Conservation (phyloP, 345 rosid genomes). For the Gossypium raimondii region DNA sequence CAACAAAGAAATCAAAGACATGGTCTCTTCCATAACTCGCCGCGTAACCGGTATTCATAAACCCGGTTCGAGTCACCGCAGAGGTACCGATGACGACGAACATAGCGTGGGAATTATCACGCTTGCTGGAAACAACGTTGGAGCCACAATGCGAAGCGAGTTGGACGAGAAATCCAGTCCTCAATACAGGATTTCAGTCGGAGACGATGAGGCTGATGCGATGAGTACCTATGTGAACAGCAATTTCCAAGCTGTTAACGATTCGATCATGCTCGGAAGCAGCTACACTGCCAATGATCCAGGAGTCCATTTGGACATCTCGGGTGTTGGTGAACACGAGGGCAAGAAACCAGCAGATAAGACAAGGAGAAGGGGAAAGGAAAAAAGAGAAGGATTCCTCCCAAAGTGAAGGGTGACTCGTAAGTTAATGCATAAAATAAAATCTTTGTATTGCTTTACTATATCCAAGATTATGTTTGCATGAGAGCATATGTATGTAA, state of each 20-base stretch:
- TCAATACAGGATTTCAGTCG: conserved; percentile 9
- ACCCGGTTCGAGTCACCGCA: conserved; percentile 38
- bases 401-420: conserved; percentile 19
- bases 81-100: conserved; percentile 33
- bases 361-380: conserved; percentile 20
- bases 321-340: conserved; percentile 30
- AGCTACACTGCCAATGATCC: conserved; percentile 74
- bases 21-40: conserved; percentile 43
- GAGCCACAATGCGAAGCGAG: conserved; percentile 71
- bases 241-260: conserved; percentile 85
- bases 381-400: conserved; percentile 24
- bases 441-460: neutral
- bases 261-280: conserved; percentile 75
- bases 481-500: neutral
- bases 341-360: conserved; percentile 22
- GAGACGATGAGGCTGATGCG: conserved; percentile 44
- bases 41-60: conserved; percentile 35
- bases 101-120: conserved; percentile 52
- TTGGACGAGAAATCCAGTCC: conserved; percentile 38
- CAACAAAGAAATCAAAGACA: conserved; percentile 40
- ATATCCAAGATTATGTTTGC: neutral
- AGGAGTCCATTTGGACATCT: conserved; percentile 77
- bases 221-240: conserved; percentile 65
- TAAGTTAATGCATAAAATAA: conserved; percentile 11
- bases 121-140: conserved; percentile 69